A percentile compares a stretch with the other conserved stretches of the same genome.
Evolutionary conservation across 345 rosid genomes (phyloP).

Genomic region (Populus alba): DNA sequence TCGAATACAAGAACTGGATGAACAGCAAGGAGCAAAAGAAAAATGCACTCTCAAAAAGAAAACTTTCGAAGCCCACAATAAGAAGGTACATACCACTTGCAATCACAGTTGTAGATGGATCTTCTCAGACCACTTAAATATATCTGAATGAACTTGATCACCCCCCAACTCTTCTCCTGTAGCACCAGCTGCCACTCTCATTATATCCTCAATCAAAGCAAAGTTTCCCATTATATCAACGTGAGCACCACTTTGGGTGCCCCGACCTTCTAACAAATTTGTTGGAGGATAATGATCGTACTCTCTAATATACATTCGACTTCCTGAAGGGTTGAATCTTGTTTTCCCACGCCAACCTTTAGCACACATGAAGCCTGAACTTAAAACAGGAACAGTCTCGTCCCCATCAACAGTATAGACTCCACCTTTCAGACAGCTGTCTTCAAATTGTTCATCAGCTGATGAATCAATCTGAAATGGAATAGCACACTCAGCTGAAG

Average conservation of each 20-base stretch:
- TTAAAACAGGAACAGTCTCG: conserved; percentile 85
- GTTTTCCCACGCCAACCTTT: conserved; percentile 97
- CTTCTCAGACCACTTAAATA: conserved; percentile 80
- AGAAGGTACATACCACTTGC: neutral
- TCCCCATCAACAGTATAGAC: conserved; percentile 86
- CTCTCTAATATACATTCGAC: conserved; percentile 66
- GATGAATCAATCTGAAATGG: conserved; percentile 88
- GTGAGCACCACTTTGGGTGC: conserved; percentile 87
- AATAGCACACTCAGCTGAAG: conserved; percentile 69
- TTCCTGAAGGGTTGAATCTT: conserved; percentile 85
- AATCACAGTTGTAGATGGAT: conserved; percentile 55
- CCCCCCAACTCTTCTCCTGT: conserved; percentile 78
- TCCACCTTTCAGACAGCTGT: conserved; percentile 70
- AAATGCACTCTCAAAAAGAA: neutral
- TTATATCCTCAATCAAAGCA: conserved; percentile 78
- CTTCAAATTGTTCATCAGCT: conserved; percentile 56
- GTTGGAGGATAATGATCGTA: conserved; percentile 85
- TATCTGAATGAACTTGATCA: conserved; percentile 76
- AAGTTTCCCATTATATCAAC: conserved; percentile 98
- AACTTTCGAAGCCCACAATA: neutral
- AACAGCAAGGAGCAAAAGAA: neutral
- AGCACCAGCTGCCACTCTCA: conserved; percentile 85
- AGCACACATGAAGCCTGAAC: conserved; percentile 92
- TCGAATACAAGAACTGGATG: neutral
- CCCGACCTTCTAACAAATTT: conserved; percentile 83